Base-by-base conservation (phyloP, 2,329 filamentous ascomycete species). In the Botrytis hyacinthi region DNA sequence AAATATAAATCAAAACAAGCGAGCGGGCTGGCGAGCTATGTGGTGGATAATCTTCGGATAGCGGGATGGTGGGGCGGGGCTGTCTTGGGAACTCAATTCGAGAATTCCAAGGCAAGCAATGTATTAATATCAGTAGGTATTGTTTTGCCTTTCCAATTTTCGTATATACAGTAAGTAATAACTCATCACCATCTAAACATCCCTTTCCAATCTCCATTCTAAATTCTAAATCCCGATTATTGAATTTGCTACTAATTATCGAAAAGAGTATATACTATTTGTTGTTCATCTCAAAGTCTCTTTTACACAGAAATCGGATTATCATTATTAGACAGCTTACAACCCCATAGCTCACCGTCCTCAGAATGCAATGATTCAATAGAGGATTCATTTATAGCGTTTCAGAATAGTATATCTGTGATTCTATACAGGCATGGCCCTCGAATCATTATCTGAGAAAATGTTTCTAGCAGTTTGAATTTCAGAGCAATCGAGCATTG, bases 21-120 rank as follows among this genome's bases (percentile, higher is more conserved):
- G 1, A 4, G n/a, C 14, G 1, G 4, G 18, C 1, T 29, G 7
- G n/a, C 22, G 3, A 4, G 40, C 0, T 44, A 2, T 16, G 9
- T 32, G 3, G 1, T 7, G 40, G n/a, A n/a, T 6, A 8, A 44
- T 65, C 4, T 5, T 46, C 40, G 40, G 18, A 59, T 29, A 16
- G 22, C 37, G 16, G 18, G 7, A 14, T 10, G 61, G 51, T 29
- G 51, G 51, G 12, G 26, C 12, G 48, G 51, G 26, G 5, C 18
- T 2, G 22, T 51, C 22, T 14, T 26, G 10, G 44, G 10, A 42
- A 26, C 46, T 2, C 5, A 51, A 26, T 51, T 51, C 22, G 4
- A 51, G 22, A 14, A 48, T 48, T 48, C 10, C 4, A 22, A 48
- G 22, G 9, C 10, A 48, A 48, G 20, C 1, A 48, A 48, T 48